Conservation (phyloP, 441 rosid genomes). For the Populus tomentosa region DNA sequence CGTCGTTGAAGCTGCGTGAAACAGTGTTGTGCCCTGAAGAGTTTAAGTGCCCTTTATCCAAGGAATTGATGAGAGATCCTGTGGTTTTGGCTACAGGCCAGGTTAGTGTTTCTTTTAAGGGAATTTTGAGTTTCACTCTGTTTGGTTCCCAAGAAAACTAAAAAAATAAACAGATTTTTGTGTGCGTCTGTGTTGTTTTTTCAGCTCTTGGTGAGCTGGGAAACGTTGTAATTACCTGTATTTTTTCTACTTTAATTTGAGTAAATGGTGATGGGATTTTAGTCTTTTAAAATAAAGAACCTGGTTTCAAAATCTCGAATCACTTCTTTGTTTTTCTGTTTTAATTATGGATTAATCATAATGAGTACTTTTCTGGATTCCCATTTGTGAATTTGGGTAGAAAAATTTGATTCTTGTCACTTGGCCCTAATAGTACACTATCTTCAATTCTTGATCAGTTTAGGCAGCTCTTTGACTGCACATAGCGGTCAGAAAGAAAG, state of each 20-base stretch:
- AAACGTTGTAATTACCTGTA: background rate
- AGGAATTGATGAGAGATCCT: constrained; percentile 93
- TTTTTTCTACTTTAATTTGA: background rate
- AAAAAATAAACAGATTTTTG: background rate
- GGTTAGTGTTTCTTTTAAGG: constrained; percentile 35
- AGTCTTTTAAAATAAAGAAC: background rate
- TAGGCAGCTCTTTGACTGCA: background rate
- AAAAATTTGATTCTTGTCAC: background rate
- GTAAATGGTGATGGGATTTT: background rate
- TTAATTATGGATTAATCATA: background rate
- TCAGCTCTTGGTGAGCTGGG: background rate
- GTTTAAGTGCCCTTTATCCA: constrained; percentile 81
- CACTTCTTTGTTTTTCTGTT: background rate
- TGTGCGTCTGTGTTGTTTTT: background rate
- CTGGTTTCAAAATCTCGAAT: background rate
- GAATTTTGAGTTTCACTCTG: background rate
- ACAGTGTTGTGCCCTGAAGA: constrained; percentile 69
- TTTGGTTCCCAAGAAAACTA: constrained; percentile 18
- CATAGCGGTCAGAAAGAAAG: background rate
- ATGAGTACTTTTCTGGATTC: background rate
- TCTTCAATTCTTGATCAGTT: background rate
- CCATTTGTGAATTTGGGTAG: background rate
- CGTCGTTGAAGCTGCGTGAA: constrained; percentile 39
- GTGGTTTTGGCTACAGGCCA: constrained; percentile 81
- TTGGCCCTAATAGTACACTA: background rate